These are phyloP conservation scores for Omphalotus guepiniiformis DNA, from an alignment of 768 basidiomycete genomes.

Conservation along the genomic window DNA sequence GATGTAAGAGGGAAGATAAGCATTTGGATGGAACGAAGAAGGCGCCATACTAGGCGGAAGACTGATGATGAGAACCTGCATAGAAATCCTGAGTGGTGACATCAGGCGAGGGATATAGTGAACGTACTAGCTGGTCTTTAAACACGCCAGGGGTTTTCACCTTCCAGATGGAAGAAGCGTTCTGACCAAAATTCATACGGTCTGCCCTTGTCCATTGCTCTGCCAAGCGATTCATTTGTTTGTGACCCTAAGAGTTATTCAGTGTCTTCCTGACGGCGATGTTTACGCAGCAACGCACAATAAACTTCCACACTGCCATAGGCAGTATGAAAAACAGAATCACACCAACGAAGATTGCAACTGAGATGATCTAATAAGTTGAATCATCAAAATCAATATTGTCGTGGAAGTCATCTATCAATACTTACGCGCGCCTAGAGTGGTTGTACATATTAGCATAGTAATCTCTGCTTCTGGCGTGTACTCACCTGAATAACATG, in stretches of 20 bases:
- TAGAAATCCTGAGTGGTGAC: neutral
- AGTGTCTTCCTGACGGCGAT: neutral
- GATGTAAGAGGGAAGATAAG: constrained; percentile 41
- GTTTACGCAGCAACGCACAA: constrained; percentile 24
- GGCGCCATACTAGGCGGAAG: constrained; percentile 28
- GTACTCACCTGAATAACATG: constrained; percentile 15
- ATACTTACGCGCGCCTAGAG: neutral
- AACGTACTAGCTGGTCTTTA: constrained; percentile 30
- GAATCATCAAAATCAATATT: neutral
- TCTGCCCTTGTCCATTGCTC: constrained; percentile 39
- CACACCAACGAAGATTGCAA: constrained; percentile 34
- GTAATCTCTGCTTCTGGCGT: neutral
- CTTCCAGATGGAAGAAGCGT: constrained; percentile 34
- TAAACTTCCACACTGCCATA: constrained; percentile 42
- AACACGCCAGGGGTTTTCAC: constrained; percentile 38
- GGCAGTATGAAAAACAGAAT: constrained; percentile 37
- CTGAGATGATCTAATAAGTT: constrained; percentile 28
- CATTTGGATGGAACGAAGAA: constrained; percentile 37
- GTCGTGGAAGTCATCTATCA: constrained; percentile 8
- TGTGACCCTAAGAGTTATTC: constrained; percentile 32
- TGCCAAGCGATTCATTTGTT: constrained; percentile 32
- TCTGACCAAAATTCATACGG: constrained; percentile 16
- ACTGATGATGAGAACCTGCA: constrained; percentile 35
- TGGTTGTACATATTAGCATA: neutral
- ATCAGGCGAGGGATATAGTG: neutral